Conservation (phyloP, 2,329 filamentous ascomycete species). For the Colletotrichum sp. region DNA sequence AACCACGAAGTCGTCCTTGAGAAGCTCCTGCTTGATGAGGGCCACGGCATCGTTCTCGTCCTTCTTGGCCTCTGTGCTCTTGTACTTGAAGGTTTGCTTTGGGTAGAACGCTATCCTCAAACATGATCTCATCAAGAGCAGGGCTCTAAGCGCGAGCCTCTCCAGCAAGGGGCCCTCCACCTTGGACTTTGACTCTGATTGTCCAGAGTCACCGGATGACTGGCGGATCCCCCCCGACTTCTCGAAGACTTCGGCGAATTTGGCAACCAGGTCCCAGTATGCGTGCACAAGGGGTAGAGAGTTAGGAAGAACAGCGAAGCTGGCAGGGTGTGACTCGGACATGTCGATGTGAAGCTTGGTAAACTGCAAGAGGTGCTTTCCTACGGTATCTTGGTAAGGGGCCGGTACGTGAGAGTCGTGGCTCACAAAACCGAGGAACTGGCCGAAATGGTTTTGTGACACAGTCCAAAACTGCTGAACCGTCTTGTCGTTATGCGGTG, state of each 20-base stretch:
- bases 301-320: slow-evolving; percentile 82
- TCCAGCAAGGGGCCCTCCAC: slow-evolving; percentile 72
- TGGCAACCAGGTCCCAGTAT: slow-evolving; percentile 84
- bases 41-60: slow-evolving; percentile 75
- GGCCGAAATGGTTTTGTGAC: slow-evolving; percentile 78
- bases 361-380: slow-evolving; percentile 87
- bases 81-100: slow-evolving; percentile 82
- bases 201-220: slow-evolving; percentile 36
- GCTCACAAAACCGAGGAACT: slow-evolving; percentile 70
- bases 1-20: slow-evolving; percentile 78
- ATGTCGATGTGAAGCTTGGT: slow-evolving; percentile 92
- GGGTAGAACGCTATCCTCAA: slow-evolving; percentile 85
- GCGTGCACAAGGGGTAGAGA: slow-evolving; percentile 78
- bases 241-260: slow-evolving; percentile 77
- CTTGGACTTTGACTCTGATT: slow-evolving; percentile 49
- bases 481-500: slow-evolving; percentile 78
- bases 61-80: slow-evolving; percentile 73
- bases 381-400: slow-evolving; percentile 66
- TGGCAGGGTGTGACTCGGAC: slow-evolving; percentile 78
- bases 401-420: slow-evolving; percentile 59
- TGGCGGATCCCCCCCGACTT: slow-evolving; percentile 62
- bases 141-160: slow-evolving; percentile 80
- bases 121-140: slow-evolving; percentile 83
- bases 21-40: slow-evolving; percentile 73
- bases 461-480: slow-evolving; percentile 83